Evolutionary conservation across 345 rosid genomes (phyloP), one percentile per base, ranked within the genome.

Genomic region (Aquilaria yunnanensis): DNA sequence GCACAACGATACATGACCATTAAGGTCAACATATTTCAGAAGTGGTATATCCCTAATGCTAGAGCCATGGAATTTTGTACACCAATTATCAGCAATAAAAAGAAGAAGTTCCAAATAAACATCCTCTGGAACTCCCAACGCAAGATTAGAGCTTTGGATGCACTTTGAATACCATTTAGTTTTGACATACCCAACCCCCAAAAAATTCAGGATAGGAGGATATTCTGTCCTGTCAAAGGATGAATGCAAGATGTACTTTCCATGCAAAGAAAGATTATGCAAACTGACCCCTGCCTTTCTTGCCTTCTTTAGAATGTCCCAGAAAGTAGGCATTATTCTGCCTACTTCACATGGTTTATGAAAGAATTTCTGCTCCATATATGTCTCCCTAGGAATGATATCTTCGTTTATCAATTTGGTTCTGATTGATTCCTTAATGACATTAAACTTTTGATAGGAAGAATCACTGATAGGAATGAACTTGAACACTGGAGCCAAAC

Each of bases 181-280:
- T 65, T 59, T 56, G 32, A 89, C 89, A 10, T 11, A 13, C 41
- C 58, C 32, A 60, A 86, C 72, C 1, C 83, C 86, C 62, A 89
- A 71, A 72, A 86, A 89, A 1, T 80, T 55, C 54, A 89, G 65
- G 63, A 81, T 62, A 0, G 57, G 6, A 43, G 83, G 73, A 58
- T 77, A 74, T 43, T 64, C 72, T 0, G 23, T 10, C 34, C 3
- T 48, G 29, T 89, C 91, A 54, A 89, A 86, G 0, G 86, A 70
- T 2, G 78, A 76, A 62, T 70, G 75, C 61, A 86, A 61, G 56
- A 86, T 55, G 43, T 65, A 69, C 5, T 65, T 63, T 5, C 87
- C 89, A 56, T 86, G 86, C 5, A 83, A 83, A 2, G 96, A 89
- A n/a, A 89, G 81, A 60, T 80, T 86, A 4, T 70, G 68, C 59